These are phyloP conservation scores for Alternaria rosae DNA, from an alignment of 2,329 filamentous ascomycete species.

Conservation along the genomic window DNA sequence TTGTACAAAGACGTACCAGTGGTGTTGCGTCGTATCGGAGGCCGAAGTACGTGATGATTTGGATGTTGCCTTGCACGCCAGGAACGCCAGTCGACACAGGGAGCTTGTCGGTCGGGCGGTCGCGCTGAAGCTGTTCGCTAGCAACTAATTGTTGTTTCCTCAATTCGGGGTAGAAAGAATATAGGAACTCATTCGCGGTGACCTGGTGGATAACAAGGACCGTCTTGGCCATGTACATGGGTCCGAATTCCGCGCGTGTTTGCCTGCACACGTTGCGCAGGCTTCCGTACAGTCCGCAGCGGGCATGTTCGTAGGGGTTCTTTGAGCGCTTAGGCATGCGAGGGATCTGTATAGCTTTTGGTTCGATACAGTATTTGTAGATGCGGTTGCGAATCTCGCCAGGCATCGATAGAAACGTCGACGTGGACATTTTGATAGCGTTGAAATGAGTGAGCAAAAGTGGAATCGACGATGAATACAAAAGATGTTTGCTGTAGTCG, in stretches of 20 bases:
- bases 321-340: background rate
- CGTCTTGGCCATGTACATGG: background rate
- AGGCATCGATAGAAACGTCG: background rate
- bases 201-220: background rate
- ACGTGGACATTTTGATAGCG: background rate
- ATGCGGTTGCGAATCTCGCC: slow-evolving; percentile 11
- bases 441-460: background rate
- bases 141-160: no score
- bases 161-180: background rate
- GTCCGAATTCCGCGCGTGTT: background rate
- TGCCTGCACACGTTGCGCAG: background rate
- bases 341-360: background rate
- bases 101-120: accelerated
- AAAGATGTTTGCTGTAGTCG: no score
- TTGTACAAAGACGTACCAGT: background rate
- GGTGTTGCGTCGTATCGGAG: background rate
- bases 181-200: background rate
- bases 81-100: background rate
- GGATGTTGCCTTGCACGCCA: background rate
- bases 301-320: background rate
- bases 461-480: no score
- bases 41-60: background rate
- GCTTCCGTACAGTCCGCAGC: background rate
- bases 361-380: slow-evolving; percentile 1
- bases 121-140: accelerated